These are phyloP conservation scores for Globisporangium nunn DNA, from an alignment of 352 stramenopile genomes.

Conservation along the genomic window DNA sequence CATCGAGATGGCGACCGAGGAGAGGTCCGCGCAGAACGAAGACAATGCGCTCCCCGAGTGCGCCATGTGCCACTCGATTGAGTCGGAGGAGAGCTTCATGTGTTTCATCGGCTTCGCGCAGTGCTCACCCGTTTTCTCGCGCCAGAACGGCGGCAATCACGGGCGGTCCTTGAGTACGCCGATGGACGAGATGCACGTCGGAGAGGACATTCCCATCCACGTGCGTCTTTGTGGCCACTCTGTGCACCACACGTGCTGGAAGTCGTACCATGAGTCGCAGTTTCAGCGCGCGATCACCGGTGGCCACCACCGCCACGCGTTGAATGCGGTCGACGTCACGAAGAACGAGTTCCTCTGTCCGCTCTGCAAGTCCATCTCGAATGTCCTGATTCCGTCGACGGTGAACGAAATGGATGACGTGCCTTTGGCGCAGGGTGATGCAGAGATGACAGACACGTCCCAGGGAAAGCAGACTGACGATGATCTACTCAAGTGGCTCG, in stretches of 20 bases:
- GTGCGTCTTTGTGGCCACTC: slow-evolving; percentile 91
- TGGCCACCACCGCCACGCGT: slow-evolving; percentile 87
- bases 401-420: slow-evolving; percentile 37
- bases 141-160: slow-evolving; percentile 50
- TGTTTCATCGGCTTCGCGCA: slow-evolving; percentile 85
- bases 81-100: slow-evolving; percentile 76
- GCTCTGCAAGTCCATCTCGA: slow-evolving; percentile 96
- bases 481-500: slow-evolving; percentile 45
- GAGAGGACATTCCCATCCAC: slow-evolving; percentile 75
- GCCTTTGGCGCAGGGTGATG: not conserved
- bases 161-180: slow-evolving; percentile 57
- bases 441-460: not conserved
- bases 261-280: slow-evolving; percentile 92
- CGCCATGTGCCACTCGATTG: slow-evolving; percentile 81
- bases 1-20: slow-evolving; percentile 31
- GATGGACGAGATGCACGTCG: slow-evolving; percentile 83
- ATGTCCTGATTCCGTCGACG: slow-evolving; percentile 90
- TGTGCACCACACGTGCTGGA: slow-evolving; percentile 92
- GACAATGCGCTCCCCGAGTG: slow-evolving; percentile 43
- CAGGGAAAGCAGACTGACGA: slow-evolving; percentile 11
- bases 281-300: slow-evolving; percentile 91
- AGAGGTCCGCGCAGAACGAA: slow-evolving; percentile 14
- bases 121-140: slow-evolving; percentile 66
- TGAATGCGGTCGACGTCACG: slow-evolving; percentile 94
- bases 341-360: slow-evolving; percentile 97